A percentile compares a stretch with the other conserved stretches of the same genome.
Evolutionary conservation across 169 alveolate species (phyloP).

Genomic region (Plasmodium vivax): DNA sequence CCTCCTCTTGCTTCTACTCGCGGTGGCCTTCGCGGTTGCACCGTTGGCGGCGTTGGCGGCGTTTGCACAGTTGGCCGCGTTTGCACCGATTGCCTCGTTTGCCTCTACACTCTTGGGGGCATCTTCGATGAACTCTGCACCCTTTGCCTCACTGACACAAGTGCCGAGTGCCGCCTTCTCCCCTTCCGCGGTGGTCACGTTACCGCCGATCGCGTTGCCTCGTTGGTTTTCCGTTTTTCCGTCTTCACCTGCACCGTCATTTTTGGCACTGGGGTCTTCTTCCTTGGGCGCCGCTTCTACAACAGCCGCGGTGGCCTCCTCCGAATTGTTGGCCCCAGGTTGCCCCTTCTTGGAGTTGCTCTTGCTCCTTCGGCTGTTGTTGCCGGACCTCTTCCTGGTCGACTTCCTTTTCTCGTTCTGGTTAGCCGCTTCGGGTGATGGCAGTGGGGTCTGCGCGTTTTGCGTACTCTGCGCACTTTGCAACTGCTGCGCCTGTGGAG

Average conservation of each 20-base stretch:
- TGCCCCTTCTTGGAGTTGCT: not conserved
- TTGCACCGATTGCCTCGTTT: no score
- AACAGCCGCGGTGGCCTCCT: not conserved
- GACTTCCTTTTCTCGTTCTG: not conserved
- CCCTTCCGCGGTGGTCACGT: not conserved
- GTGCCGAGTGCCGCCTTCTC: not conserved
- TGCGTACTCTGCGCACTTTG: not conserved
- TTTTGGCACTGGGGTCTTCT: not conserved
- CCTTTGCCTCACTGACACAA: not conserved
- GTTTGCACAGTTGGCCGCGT: no score
- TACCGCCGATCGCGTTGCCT: not conserved
- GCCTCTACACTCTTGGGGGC: no score
- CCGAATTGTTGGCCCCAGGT: not conserved
- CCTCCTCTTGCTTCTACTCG: constrained; percentile 10
- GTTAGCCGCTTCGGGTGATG: not conserved
- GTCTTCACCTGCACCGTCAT: not conserved
- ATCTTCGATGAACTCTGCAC: no score
- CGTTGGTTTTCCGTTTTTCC: not conserved
- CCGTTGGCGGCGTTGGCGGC: not conserved
- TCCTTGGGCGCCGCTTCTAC: not conserved
- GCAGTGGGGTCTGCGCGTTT: not conserved
- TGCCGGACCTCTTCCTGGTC: not conserved
- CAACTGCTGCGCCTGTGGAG: not conserved
- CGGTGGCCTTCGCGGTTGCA: not conserved
- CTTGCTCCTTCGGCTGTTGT: not conserved